Evolutionary conservation across 257 asterid genomes (phyloP).

Genomic region (Plantago elongata): DNA sequence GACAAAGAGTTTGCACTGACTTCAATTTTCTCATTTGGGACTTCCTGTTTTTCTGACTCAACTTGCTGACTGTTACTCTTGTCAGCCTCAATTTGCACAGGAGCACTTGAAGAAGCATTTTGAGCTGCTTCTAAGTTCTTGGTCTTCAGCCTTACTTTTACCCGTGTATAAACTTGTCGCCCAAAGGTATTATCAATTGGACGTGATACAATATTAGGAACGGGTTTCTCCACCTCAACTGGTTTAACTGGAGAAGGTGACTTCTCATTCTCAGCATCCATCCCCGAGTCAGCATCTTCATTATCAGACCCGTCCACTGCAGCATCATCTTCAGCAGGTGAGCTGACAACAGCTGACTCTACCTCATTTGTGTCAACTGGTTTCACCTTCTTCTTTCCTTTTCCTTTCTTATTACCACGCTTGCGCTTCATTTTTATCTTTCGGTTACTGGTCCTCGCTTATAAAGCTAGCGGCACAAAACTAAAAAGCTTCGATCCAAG

Average conservation of each 20-base stretch:
- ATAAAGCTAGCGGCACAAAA: constrained; percentile 6
- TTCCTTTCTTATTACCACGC: constrained; percentile 74
- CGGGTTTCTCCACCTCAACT: constrained; percentile 37
- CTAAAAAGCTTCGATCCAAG: constrained; percentile 2
- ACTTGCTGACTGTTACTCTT: constrained; percentile 59
- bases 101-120: constrained; percentile 46
- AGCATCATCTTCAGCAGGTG: constrained; percentile 48
- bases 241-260: constrained; percentile 42
- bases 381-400: constrained; percentile 62
- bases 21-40: constrained; percentile 59
- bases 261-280: constrained; percentile 54
- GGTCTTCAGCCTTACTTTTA: constrained; percentile 80
- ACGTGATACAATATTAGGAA: constrained; percentile 29
- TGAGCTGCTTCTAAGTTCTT: constrained; percentile 59
- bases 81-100: constrained; percentile 64
- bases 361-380: constrained; percentile 41
- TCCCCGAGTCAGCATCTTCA: constrained; percentile 63
- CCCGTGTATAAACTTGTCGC: constrained; percentile 67
- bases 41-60: constrained; percentile 51
- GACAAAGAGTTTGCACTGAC: constrained; percentile 81
- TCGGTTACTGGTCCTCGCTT: constrained; percentile 8
- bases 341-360: constrained; percentile 39
- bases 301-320: constrained; percentile 55
- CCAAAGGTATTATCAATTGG: constrained; percentile 45
- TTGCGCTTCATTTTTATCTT: constrained; percentile 64